Evolutionary conservation across 352 stramenopile genomes (phyloP).

Genomic region (Globisporangium barbulae): DNA sequence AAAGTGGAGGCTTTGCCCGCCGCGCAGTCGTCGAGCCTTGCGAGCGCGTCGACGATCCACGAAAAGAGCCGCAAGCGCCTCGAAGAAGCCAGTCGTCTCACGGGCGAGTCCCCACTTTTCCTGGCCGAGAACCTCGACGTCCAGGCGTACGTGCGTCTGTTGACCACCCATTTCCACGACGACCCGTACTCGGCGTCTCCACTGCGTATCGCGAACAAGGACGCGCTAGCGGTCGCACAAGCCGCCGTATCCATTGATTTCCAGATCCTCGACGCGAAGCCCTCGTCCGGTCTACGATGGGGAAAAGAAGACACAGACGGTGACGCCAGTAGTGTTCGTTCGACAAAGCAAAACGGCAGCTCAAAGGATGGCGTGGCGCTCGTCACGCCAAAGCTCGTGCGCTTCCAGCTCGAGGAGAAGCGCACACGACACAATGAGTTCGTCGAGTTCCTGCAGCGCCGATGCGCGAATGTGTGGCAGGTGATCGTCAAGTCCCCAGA

Average conservation of each 20-base stretch:
- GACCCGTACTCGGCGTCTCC: constrained; percentile 36
- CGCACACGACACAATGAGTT: constrained; percentile 52
- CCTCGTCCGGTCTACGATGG: constrained; percentile 81
- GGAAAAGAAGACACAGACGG: constrained; percentile 34
- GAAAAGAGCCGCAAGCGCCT: constrained; percentile 37
- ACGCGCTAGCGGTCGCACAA: constrained; percentile 50
- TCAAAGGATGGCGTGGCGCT: constrained; percentile 18
- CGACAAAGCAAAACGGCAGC: constrained; percentile 2
- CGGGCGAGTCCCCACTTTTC: constrained; percentile 38
- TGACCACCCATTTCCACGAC: constrained; percentile 62
- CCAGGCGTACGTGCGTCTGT: constrained; percentile 52
- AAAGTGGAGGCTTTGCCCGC: constrained; percentile 35
- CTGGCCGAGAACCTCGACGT: constrained; percentile 36
- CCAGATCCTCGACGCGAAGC: constrained; percentile 78
- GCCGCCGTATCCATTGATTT: constrained; percentile 55
- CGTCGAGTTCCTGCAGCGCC: constrained; percentile 60
- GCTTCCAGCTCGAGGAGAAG: constrained; percentile 85
- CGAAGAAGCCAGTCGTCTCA: constrained; percentile 38
- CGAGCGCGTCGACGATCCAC: constrained; percentile 19
- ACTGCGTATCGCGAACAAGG: constrained; percentile 38
- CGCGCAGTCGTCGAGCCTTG: constrained; percentile 10
- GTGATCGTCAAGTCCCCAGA: constrained; percentile 53
- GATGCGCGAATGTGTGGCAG: constrained; percentile 57
- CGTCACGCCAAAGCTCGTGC: constrained; percentile 80
- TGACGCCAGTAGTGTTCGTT: constrained; percentile 13